Percentiles rank a stretch among this genome's conserved stretches.
Conservation (phyloP, 768 basidiomycete species). For the Psilocybe cubensis region DNA sequence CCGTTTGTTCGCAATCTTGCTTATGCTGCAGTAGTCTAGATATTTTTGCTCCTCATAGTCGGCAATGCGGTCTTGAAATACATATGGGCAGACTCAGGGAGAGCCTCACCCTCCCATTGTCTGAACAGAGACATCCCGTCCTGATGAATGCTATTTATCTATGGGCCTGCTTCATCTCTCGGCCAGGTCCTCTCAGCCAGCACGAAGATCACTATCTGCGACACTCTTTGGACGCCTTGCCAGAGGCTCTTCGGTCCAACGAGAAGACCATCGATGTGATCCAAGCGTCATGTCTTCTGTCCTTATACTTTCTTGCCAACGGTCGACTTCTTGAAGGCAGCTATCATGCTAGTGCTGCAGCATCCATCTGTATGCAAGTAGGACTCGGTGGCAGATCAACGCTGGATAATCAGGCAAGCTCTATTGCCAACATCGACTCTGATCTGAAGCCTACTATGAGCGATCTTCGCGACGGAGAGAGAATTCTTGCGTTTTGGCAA, state of each 20-base stretch:
- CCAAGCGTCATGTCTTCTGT: constrained; percentile 75
- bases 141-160: constrained; percentile 83
- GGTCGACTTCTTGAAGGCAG: constrained; percentile 80
- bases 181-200: constrained; percentile 68
- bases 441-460: constrained; percentile 63
- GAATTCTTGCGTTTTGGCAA: constrained; percentile 82
- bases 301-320: constrained; percentile 76
- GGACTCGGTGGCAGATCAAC: constrained; percentile 59
- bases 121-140: constrained; percentile 74
- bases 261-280: constrained; percentile 70
- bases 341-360: constrained; percentile 76
- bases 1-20: constrained; percentile 9
- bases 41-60: constrained; percentile 75
- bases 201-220: constrained; percentile 76
- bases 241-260: constrained; percentile 60
- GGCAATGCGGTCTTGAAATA: constrained; percentile 74
- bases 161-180: constrained; percentile 82
- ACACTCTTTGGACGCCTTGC: constrained; percentile 63
- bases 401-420: constrained; percentile 36
- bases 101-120: constrained; percentile 51
- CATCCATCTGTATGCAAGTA: constrained; percentile 72
- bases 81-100: constrained; percentile 70
- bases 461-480: constrained; percentile 66
- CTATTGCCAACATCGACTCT: constrained; percentile 38
- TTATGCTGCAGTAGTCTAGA: constrained; percentile 53